Base-by-base conservation (phyloP, 2,329 filamentous ascomycete genomes). In the Aspergillus sp. region DNA sequence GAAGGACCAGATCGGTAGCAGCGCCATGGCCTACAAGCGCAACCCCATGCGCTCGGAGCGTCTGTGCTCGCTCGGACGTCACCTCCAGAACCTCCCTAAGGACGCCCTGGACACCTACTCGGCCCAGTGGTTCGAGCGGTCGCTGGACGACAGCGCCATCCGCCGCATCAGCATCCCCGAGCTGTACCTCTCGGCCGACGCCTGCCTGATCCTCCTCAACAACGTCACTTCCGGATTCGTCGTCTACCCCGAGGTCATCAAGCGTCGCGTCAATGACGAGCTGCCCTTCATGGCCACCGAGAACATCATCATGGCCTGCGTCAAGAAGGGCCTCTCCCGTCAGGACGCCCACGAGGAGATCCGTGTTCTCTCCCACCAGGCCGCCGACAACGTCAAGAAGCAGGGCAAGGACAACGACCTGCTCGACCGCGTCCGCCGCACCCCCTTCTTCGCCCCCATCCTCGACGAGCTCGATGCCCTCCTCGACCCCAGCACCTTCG, bases 261-360 rank as follows among this genome's bases (percentile, higher is more conserved):
- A 80, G 54, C 78, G 80, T 53, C 85, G 81, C 56, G 78, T 95
- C 43, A 80, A 85, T 60, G 81, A 85, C 56, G 89, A 95, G 73
- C 82, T 96, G 13, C 92, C 92, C 1, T 95, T 96, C 74, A 95
- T 93, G 87, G 81, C 85, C 7, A 91, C 86, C 58, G 68, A 70
- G 59, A 70, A 70, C 57, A 85, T 91, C 67, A 89, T 92, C 68
- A 91, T 95, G 89, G 84, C 83, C 60, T 79, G 93, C 51, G 83
- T 86, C 24, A 82, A 84, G 51, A 81, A 85, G 65, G 89, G 89
- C 30, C 81, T 78, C 24, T 88, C 83, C 9, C 78, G 90, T 47
- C 90, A 95, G 69, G 89, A 92, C 50, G 87, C 89, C 1, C 91
- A 96, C 72, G 91, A 96, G 75, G 77, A 93, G 71, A 92, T 96